A percentile compares a stretch with the other conserved stretches of the same genome.
Conservation (phyloP, 495 filamentous ascomycete species). For the Penicillium psychrofluorescens region DNA sequence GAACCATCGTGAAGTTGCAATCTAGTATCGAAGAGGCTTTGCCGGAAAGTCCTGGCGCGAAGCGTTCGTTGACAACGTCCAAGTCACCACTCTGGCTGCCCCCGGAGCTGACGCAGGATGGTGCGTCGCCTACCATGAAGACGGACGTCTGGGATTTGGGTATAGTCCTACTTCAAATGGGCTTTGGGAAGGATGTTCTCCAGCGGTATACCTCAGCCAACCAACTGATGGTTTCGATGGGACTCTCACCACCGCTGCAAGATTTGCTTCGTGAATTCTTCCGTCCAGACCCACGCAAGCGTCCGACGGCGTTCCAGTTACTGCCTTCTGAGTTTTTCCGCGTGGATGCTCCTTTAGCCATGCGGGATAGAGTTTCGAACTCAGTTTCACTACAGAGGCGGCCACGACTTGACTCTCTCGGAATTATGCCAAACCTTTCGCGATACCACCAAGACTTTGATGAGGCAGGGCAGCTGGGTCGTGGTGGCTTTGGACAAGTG, state of each 20-base stretch:
- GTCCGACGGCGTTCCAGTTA: constrained; percentile 83
- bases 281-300: constrained; percentile 70
- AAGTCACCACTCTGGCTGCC: constrained; percentile 79
- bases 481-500: constrained; percentile 95
- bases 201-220: constrained; percentile 73
- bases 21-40: constrained; percentile 36
- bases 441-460: constrained; percentile 84
- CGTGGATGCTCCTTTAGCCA: constrained; percentile 42
- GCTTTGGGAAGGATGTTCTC: constrained; percentile 74
- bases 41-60: constrained; percentile 18
- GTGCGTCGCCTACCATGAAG: constrained; percentile 60
- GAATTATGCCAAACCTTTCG: constrained; percentile 41
- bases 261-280: constrained; percentile 81
- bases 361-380: constrained; percentile 27
- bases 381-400: constrained; percentile 33
- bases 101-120: constrained; percentile 62
- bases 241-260: constrained; percentile 65
- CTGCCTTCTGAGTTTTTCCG: constrained; percentile 81
- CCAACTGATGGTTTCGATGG: constrained; percentile 52
- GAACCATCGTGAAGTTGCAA: constrained; percentile 37
- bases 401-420: constrained; percentile 42
- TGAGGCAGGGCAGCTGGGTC: constrained; percentile 80
- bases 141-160: constrained; percentile 95
- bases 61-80: constrained; percentile 47
- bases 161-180: constrained; percentile 83